phyloP scores from a whole-genome alignment of 768 basidiomycete genomes.

The Hortiboletus campestris region DNA sequence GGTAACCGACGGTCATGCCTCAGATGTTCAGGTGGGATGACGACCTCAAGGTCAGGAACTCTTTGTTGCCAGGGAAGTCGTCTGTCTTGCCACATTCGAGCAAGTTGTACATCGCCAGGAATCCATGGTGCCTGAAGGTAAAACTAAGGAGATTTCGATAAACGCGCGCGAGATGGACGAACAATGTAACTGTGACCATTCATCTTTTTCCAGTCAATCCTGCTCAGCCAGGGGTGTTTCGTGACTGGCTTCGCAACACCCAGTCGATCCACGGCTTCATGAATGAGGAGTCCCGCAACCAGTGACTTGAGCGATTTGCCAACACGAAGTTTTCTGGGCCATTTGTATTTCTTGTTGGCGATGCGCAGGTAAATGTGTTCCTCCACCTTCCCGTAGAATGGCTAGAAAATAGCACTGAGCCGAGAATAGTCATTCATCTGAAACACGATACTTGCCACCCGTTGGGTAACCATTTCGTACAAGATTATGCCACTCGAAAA shows the following conservation, averaged over 20 bases:
- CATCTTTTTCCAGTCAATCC: constrained; percentile 50
- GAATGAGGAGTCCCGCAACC: constrained; percentile 40
- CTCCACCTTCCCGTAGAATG: constrained; percentile 28
- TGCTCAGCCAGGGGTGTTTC: constrained; percentile 44
- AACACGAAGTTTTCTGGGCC: constrained; percentile 37
- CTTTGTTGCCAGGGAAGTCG: constrained; percentile 36
- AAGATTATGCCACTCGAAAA: constrained; percentile 51
- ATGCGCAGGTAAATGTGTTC: constrained; percentile 29
- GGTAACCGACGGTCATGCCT: constrained; percentile 38
- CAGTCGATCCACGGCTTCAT: constrained; percentile 38
- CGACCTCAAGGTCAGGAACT: constrained; percentile 41
- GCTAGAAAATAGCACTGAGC: constrained; percentile 9
- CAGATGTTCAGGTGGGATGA: constrained; percentile 34
- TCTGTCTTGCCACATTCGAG: constrained; percentile 38
- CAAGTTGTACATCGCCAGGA: constrained; percentile 28
- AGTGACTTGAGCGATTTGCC: constrained; percentile 44
- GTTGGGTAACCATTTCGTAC: constrained; percentile 51
- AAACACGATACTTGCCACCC: constrained; percentile 27
- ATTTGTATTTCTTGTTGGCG: constrained; percentile 32
- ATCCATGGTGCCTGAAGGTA: constrained; percentile 42
- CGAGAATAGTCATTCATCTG: not conserved
- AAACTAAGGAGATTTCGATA: not conserved
- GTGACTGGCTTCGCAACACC: constrained; percentile 37
- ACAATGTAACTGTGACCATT: constrained; percentile 44
- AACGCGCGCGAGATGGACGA: constrained; percentile 19